Percentiles rank a stretch among this genome's conserved stretches.
These are phyloP conservation scores for Cadophora gregata DNA, from an alignment of 2,329 filamentous ascomycete species.

Conservation along the genomic window DNA sequence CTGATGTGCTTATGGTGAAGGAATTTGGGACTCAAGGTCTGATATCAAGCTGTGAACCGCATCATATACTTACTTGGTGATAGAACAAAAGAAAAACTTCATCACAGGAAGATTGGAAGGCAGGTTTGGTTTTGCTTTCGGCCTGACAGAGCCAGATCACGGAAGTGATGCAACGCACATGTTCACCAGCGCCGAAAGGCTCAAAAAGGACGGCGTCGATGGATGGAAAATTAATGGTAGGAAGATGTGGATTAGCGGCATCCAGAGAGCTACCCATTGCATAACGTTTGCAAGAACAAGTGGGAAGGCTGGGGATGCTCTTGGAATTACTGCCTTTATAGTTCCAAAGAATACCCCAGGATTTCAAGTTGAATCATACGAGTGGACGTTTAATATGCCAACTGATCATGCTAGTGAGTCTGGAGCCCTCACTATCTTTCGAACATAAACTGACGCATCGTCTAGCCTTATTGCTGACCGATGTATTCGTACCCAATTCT, in stretches of 20 bases:
- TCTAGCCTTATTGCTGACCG: constrained; percentile 55
- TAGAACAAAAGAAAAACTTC: constrained; percentile 58
- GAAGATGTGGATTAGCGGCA: constrained; percentile 71
- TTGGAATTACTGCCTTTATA: constrained; percentile 66
- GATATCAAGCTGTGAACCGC: not conserved
- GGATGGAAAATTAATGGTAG: constrained; percentile 16
- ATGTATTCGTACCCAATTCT: constrained; percentile 60
- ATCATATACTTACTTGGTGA: not conserved
- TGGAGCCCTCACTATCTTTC: not conserved
- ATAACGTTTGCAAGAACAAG: constrained; percentile 66
- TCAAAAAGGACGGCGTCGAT: constrained; percentile 50
- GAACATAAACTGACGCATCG: not conserved
- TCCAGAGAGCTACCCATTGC: constrained; percentile 66
- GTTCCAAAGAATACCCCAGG: constrained; percentile 59
- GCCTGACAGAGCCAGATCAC: constrained; percentile 65
- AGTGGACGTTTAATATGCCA: constrained; percentile 72
- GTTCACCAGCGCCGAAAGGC: constrained; percentile 57
- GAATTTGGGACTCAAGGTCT: constrained; percentile 57
- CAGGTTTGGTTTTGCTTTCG: constrained; percentile 63
- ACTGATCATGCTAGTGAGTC: constrained; percentile 62
- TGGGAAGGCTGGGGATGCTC: constrained; percentile 56
- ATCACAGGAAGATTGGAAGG: constrained; percentile 59
- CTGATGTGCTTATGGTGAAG: constrained; percentile 65
- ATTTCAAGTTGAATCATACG: constrained; percentile 60
- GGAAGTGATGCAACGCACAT: constrained; percentile 69